Conservation (phyloP, 2,329 filamentous ascomycete species). For the Ceratocystis albifundus region DNA sequence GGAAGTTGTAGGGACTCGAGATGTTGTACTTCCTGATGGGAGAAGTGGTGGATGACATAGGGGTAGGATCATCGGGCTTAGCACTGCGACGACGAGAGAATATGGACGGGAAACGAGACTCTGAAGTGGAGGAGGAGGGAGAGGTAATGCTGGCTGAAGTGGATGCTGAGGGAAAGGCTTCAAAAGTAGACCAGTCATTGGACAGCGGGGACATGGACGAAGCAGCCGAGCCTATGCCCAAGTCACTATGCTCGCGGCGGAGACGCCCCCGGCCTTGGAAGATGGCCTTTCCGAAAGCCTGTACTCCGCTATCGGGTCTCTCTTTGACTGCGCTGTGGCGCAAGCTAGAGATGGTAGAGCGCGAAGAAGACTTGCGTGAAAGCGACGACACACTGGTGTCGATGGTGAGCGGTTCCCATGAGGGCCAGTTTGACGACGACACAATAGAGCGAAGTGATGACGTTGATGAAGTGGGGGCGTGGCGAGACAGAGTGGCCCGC, state of each 20-base stretch:
- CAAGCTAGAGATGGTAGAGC: constrained; percentile 44
- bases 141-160: constrained; percentile 1
- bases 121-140: constrained; percentile 5
- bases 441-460: constrained; percentile 41
- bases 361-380: constrained; percentile 45
- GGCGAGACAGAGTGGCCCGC: constrained; percentile 26
- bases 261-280: constrained; percentile 43
- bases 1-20: constrained; percentile 55
- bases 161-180: not conserved
- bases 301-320: constrained; percentile 44
- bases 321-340: constrained; percentile 35
- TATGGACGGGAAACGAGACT: constrained; percentile 34
- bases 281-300: constrained; percentile 48
- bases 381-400: constrained; percentile 43
- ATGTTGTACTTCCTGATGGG: constrained; percentile 36
- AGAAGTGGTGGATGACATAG: constrained; percentile 23
- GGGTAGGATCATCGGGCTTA: constrained; percentile 18
- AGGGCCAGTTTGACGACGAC: constrained; percentile 21
- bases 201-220: constrained; percentile 13
- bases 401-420: constrained; percentile 30
- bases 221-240: not conserved
- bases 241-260: constrained; percentile 40
- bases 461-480: constrained; percentile 42
- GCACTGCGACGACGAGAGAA: constrained; percentile 36
- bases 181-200: not conserved